Percentiles rank a stretch among this genome's conserved stretches.
Conservation (phyloP, 129 eudicot genomes). For the Daucus carota region DNA sequence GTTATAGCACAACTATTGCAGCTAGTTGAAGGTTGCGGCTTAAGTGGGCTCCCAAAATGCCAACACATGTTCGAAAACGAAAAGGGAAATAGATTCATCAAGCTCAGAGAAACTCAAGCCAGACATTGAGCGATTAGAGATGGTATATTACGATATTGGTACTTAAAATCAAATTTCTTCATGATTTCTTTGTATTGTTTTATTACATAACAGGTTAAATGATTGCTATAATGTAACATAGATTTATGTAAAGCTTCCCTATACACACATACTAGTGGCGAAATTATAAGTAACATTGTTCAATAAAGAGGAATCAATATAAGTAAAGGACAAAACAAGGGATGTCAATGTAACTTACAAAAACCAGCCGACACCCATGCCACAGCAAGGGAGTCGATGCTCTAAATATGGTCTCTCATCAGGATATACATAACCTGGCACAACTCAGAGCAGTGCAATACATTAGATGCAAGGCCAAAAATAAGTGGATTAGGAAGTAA, state of each 20-base stretch:
- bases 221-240: background rate
- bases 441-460: slow-evolving; percentile 6
- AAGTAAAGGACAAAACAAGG: background rate
- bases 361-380: slow-evolving; percentile 87
- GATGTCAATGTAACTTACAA: slow-evolving; percentile 43
- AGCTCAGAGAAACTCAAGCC: background rate
- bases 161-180: background rate
- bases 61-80: too few relatives aligned
- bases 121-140: background rate
- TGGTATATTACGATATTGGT: background rate
- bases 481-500: background rate
- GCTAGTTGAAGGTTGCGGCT: background rate
- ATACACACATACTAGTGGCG: background rate
- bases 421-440: slow-evolving; percentile 55
- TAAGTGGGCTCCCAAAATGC: background rate
- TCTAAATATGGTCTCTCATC: slow-evolving; percentile 43
- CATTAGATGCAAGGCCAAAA: background rate
- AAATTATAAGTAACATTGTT: background rate
- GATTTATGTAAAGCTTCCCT: background rate
- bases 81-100: background rate
- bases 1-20: background rate
- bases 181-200: background rate
- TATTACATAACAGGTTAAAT: background rate
- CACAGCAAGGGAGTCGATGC: slow-evolving; percentile 70
- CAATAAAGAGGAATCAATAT: background rate